These are phyloP conservation scores for Colletotrichum navitas DNA, from an alignment of 2,329 filamentous ascomycete genomes.

Conservation along the genomic window DNA sequence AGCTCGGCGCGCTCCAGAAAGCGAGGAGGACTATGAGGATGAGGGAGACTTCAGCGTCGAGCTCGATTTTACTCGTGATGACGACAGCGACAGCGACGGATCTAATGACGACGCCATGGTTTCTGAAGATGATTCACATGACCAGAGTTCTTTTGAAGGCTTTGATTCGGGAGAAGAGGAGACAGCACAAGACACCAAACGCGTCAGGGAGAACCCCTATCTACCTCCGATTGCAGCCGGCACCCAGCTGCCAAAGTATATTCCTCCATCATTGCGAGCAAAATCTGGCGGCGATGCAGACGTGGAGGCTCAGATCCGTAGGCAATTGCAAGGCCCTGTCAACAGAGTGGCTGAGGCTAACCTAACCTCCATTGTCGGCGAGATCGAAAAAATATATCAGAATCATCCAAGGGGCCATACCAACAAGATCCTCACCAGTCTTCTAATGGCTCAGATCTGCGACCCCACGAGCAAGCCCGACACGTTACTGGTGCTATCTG, in stretches of 20 bases:
- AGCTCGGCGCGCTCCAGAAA: background rate
- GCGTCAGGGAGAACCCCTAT: slow-evolving; percentile 86
- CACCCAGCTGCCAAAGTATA: slow-evolving; percentile 75
- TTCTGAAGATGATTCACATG: slow-evolving; percentile 48
- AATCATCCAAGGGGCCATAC: slow-evolving; percentile 89
- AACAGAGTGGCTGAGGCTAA: slow-evolving; percentile 95
- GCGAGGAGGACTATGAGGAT: slow-evolving; percentile 47
- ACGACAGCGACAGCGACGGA: slow-evolving; percentile 46
- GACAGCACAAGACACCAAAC: slow-evolving; percentile 55
- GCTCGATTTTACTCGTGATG: background rate
- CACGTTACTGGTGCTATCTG: slow-evolving; percentile 90
- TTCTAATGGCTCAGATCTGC: slow-evolving; percentile 83
- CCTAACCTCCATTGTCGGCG: slow-evolving; percentile 83
- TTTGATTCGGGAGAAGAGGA: slow-evolving; percentile 52
- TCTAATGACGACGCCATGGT: slow-evolving; percentile 43
- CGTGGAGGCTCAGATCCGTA: slow-evolving; percentile 75
- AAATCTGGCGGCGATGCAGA: slow-evolving; percentile 74
- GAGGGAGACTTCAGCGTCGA: slow-evolving; percentile 47
- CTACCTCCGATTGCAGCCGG: slow-evolving; percentile 73
- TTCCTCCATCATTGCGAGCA: slow-evolving; percentile 86
- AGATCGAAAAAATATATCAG: slow-evolving; percentile 86
- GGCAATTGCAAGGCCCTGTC: slow-evolving; percentile 88
- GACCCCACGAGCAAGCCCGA: slow-evolving; percentile 85
- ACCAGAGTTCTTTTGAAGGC: slow-evolving; percentile 54
- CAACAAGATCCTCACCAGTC: slow-evolving; percentile 81